phyloP scores from a whole-genome alignment of 345 rosid genomes.

The Gynandropsis gynandra region DNA sequence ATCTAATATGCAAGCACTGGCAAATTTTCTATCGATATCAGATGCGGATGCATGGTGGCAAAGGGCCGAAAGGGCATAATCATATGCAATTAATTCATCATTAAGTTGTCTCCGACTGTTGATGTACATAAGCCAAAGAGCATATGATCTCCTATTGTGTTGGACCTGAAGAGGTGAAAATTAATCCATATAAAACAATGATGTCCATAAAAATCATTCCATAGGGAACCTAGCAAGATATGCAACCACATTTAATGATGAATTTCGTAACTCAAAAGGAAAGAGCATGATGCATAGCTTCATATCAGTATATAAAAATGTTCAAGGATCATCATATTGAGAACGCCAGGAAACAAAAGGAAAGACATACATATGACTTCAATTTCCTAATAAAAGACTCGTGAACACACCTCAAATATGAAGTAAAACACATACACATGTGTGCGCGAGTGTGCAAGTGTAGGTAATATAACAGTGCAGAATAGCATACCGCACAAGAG shows the following conservation, averaged over 20 bases:
- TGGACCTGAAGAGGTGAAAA: slow-evolving; percentile 57
- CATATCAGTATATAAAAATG: neutral
- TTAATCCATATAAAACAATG: slow-evolving; percentile 28
- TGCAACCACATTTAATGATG: neutral
- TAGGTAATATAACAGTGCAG: slow-evolving; percentile 17
- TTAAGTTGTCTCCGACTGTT: slow-evolving; percentile 64
- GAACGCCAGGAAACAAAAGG: neutral
- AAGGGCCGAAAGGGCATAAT: slow-evolving; percentile 58
- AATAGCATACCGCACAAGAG: slow-evolving; percentile 59
- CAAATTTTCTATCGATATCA: slow-evolving; percentile 30
- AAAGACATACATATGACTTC: too few relatives aligned
- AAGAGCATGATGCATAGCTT: neutral
- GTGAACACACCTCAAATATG: neutral
- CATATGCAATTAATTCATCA: slow-evolving; percentile 64
- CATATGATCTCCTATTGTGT: slow-evolving; percentile 58
- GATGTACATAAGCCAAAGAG: slow-evolving; percentile 84
- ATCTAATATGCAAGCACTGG: slow-evolving; percentile 85
- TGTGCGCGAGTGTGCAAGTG: slow-evolving; percentile 13
- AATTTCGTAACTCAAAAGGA: slow-evolving; percentile 9
- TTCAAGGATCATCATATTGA: neutral
- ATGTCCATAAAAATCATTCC: slow-evolving; percentile 9
- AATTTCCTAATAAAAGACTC: too few relatives aligned
- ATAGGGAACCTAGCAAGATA: slow-evolving; percentile 6
- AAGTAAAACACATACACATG: slow-evolving; percentile 14
- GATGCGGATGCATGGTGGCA: slow-evolving; percentile 39